Evolutionary conservation across 139 green algal genomes (phyloP).

Genomic region (Coelastrella sp.): DNA sequence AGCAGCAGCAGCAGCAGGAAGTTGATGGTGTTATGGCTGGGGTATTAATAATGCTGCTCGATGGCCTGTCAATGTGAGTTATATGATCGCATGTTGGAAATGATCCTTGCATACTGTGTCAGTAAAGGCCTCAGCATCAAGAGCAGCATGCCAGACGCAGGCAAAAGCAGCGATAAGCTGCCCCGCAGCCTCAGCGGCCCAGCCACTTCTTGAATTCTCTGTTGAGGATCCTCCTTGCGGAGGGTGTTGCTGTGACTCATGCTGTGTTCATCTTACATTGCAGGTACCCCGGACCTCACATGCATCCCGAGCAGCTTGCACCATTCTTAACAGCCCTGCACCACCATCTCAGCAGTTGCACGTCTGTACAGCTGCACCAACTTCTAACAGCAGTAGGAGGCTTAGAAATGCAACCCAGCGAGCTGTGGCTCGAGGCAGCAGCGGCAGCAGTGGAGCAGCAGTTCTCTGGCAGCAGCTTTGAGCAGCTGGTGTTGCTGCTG

Average conservation of each 20-base stretch:
- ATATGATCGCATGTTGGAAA: neutral
- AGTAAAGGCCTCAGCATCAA: no score
- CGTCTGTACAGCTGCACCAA: neutral
- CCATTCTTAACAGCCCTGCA: neutral
- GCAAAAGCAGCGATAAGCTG: neutral
- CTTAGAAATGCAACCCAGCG: neutral
- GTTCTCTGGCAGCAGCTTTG: neutral
- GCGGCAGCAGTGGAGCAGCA: conserved; percentile 8
- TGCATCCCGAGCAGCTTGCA: neutral
- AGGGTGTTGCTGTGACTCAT: neutral
- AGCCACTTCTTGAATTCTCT: neutral
- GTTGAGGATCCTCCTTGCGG: neutral
- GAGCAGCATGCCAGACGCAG: neutral
- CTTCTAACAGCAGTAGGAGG: conserved; percentile 7
- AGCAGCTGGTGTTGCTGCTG: conserved; percentile 6
- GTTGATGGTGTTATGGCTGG: neutral
- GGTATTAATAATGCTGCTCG: conserved; percentile 2
- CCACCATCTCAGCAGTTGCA: neutral
- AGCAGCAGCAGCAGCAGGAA: neutral
- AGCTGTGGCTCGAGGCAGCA: neutral
- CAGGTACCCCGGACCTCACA: conserved; percentile 36
- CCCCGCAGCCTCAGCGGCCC: neutral
- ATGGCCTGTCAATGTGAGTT: conserved; percentile 31
- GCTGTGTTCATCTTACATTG: neutral
- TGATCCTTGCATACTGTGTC: no score